phyloP scores from a whole-genome alignment of 768 basidiomycete genomes.

The Trametes elegans region DNA sequence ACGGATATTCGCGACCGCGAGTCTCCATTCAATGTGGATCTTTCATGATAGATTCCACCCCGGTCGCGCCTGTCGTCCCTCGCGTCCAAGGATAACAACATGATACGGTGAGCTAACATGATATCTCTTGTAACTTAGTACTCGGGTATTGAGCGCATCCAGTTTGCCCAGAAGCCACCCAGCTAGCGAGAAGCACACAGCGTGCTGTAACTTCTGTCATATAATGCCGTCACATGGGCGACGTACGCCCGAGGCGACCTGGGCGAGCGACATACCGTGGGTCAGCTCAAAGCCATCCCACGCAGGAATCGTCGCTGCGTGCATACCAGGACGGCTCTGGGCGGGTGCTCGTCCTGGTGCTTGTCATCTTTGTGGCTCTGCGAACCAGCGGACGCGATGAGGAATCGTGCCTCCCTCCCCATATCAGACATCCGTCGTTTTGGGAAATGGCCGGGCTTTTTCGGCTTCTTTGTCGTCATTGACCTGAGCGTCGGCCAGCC shows the following conservation, averaged over 20 bases:
- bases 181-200: not conserved
- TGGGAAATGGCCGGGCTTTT: not conserved
- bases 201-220: not conserved
- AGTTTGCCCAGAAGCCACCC: not conserved
- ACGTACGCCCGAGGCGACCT: not conserved
- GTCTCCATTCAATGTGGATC: conserved; percentile 7
- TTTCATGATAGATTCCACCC: not conserved
- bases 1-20: not conserved
- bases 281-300: not conserved
- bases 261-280: not conserved
- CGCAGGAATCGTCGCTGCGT: not conserved
- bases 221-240: conserved; percentile 8
- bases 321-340: not conserved
- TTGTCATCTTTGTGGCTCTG: not conserved
- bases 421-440: not conserved
- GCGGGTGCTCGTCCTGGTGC: not conserved
- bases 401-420: not conserved
- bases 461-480: conserved; percentile 7
- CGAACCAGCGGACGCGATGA: not conserved
- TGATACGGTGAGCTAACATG: not conserved
- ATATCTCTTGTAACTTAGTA: not conserved
- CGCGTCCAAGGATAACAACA: not conserved
- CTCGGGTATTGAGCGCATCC: not conserved
- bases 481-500: conserved; percentile 1
- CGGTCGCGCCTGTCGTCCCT: not conserved